Evolutionary conservation across 2,329 filamentous ascomycete genomes (phyloP), one percentile per base, ranked within the genome.

Genomic region (Ophiostoma pallidulum): DNA sequence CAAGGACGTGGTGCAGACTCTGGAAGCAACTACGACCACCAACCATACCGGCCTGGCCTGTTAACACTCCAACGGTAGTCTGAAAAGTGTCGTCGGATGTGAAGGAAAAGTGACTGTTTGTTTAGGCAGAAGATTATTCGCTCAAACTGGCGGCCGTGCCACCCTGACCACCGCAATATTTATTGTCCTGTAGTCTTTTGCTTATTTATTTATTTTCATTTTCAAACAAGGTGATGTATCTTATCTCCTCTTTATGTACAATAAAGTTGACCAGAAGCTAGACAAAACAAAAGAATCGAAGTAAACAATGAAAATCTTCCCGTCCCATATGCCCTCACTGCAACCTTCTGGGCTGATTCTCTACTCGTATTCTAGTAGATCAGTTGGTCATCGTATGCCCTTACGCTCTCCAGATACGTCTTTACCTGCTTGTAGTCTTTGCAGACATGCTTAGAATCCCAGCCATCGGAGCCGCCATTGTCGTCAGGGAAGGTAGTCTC

Each of bases 1-100:
- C 80, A 84, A 62, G 80, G 80, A 19, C 63, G 66, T 9, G 58
- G 63, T 12, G 69, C 76, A 2, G 66, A 46, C 42, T 60, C 59
- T 0, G 57, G 59, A 36, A 65, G 63, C 7, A 62, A 71, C n/a
- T 82, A 84, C 56, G 66, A 67, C 52, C 26, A 53, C 3, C 54
- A 74, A 49, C 77, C 77, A 1, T 82, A 78, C 58, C 63, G 66
- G 6, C 77, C 77, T 0, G 78, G 69, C 41, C 48, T 80, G 24
- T 57, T 81, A 50, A 80, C 76, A 0, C 60, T 77, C 36, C 49
- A 53, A 32, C 43, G 24, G 12, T 50, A 5, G 24, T 10, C 24
- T 28, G 10, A 5, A 28, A 28, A 28, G n/a, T n/a, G n/a, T n/a
- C n/a, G n/a, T n/a, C n/a, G n/a, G n/a, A n/a, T n/a, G n/a, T n/a